Percentiles rank a stretch among this genome's conserved stretches.
These are phyloP conservation scores for Sophora flavescens DNA, from an alignment of 306 rosid genomes.

Conservation along the genomic window DNA sequence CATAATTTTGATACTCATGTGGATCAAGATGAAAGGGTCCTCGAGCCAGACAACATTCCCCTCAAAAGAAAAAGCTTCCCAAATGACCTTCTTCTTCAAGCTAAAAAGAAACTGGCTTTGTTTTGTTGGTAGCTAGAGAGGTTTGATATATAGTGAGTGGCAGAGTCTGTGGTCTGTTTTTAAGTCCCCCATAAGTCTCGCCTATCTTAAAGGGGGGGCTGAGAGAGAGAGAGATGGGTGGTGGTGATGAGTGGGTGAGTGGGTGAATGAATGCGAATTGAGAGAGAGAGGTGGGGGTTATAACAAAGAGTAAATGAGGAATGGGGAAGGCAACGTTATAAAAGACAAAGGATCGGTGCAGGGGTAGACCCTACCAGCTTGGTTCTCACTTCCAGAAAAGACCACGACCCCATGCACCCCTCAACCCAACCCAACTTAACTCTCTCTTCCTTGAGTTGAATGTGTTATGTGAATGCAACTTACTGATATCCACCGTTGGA, in stretches of 20 bases:
- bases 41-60: constrained; percentile 99
- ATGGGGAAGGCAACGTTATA: constrained; percentile 52
- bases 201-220: constrained; percentile 64
- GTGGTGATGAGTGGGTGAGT: constrained; percentile 42
- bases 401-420: constrained; percentile 91
- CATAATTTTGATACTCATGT: too few species aligned
- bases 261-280: constrained; percentile 52
- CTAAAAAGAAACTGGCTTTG: neutral
- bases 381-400: constrained; percentile 77
- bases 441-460: neutral
- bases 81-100: constrained; percentile 6
- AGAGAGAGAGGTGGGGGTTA: too few species aligned
- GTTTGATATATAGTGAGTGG: neutral
- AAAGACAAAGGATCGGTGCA: constrained; percentile 77
- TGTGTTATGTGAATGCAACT: neutral
- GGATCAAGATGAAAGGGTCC: constrained; percentile 62
- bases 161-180: neutral
- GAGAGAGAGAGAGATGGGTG: too few species aligned
- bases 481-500: constrained; percentile 66
- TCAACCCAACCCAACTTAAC: neutral
- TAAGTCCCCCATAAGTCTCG: constrained; percentile 77
- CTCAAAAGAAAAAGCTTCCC: constrained; percentile 82
- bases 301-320: constrained; percentile 55
- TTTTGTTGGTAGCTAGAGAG: too few species aligned
- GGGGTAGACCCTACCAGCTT: constrained; percentile 71